Evolutionary conservation across 78 protist species (phyloP).

Genomic region (Monocercomonoides exilis): DNA sequence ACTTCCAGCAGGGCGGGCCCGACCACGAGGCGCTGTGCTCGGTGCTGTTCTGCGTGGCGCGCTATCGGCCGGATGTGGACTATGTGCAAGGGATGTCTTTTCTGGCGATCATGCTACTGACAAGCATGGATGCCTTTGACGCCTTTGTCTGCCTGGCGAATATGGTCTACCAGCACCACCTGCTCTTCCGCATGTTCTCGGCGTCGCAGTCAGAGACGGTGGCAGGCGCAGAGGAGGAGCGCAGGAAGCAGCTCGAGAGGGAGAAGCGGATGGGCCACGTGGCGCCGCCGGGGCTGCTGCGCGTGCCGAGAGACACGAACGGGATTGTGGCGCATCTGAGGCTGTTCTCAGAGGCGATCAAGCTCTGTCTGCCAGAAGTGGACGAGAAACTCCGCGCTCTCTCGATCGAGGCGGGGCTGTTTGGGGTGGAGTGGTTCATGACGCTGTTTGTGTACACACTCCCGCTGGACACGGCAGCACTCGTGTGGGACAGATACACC

Average conservation of each 20-base stretch:
- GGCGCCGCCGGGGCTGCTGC: too few species aligned
- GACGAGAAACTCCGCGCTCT: background rate
- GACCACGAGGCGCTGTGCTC: slow-evolving; percentile 29
- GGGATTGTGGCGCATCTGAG: too few species aligned
- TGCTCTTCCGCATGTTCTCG: background rate
- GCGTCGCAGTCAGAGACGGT: too few species aligned
- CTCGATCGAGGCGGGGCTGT: slow-evolving; percentile 1
- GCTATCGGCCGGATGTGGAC: slow-evolving; percentile 54
- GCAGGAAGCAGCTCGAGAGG: too few species aligned
- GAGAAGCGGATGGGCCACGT: too few species aligned
- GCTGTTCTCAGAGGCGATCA: background rate
- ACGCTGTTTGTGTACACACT: slow-evolving; percentile 29
- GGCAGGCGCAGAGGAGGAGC: background rate
- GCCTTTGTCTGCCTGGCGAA: slow-evolving; percentile 22
- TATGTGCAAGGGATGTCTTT: slow-evolving; percentile 69
- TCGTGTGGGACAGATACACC: background rate
- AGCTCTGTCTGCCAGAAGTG: background rate
- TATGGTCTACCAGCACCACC: background rate
- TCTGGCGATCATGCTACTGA: slow-evolving; percentile 18
- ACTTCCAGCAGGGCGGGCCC: slow-evolving; percentile 32
- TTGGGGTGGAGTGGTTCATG: slow-evolving; percentile 20
- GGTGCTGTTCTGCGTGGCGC: slow-evolving; percentile 32
- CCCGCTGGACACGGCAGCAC: slow-evolving; percentile 45
- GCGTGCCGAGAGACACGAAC: too few species aligned
- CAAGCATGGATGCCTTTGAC: slow-evolving; percentile 5